Conservation (phyloP, 768 basidiomycete genomes). For the Mycena pura region DNA sequence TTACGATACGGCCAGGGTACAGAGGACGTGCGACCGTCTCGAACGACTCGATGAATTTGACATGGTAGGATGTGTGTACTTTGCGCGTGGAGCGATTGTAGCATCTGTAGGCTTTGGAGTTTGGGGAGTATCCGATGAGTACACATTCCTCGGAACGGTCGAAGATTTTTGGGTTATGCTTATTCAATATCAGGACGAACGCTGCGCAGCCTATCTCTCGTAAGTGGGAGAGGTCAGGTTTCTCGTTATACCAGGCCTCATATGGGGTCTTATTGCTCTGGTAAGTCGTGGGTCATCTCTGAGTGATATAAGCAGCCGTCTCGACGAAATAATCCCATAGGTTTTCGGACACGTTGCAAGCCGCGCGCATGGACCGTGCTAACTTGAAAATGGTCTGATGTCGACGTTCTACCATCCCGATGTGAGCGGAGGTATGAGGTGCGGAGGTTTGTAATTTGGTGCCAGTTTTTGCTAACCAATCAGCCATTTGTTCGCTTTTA, state of each 20-base stretch:
- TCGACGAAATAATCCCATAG: neutral
- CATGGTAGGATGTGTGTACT: constrained; percentile 31
- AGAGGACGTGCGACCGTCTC: neutral
- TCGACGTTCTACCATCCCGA: neutral
- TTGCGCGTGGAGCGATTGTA: constrained; percentile 30
- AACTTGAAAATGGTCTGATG: neutral
- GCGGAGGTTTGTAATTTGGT: neutral
- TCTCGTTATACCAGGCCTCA: constrained; percentile 27
- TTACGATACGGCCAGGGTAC: neutral
- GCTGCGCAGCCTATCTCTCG: constrained; percentile 41
- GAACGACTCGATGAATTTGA: constrained; percentile 33
- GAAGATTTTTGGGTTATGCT: constrained; percentile 36
- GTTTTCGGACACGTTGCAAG: neutral
- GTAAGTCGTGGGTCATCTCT: neutral
- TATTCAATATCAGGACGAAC: constrained; percentile 42
- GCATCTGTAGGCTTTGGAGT: constrained; percentile 42
- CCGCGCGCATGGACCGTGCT: neutral
- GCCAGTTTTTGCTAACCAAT: neutral
- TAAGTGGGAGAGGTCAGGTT: constrained; percentile 38
- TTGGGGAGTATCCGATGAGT: constrained; percentile 43
- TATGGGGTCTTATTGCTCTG: constrained; percentile 24
- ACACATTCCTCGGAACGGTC: constrained; percentile 38
- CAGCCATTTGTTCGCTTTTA: neutral
- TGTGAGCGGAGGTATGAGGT: neutral
- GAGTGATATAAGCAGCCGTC: neutral